Base-by-base conservation (phyloP, 2,329 filamentous ascomycete genomes). In the Diaporthe helianthi region DNA sequence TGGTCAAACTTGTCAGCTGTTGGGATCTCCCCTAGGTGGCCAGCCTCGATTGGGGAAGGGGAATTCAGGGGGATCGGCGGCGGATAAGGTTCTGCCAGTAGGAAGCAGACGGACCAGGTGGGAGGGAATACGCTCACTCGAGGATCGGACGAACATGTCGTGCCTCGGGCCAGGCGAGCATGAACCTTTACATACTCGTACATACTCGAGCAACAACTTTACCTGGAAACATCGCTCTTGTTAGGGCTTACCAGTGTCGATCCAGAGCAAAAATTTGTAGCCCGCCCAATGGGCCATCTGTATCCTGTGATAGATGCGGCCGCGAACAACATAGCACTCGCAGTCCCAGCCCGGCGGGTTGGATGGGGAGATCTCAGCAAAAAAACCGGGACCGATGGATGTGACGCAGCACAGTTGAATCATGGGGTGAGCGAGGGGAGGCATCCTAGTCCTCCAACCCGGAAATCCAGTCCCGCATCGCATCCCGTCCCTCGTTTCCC, bases 1-100 rank as follows among this genome's bases (percentile, higher is more conserved):
- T 33, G 41, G 41, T 47, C 29, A 49, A 17, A 41, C 41, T 47
- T 60, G 54, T 29, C 33, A n/a, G 58, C 58, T 63, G 58, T 63
- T 61, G 58, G 58, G 58, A 33, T 33, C 54, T n/a, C 54, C 54
- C 58, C 41, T 33, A 17, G 41, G 26, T 47, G 26, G 6, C 58
- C 58, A 63, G 58, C 44, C 58, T 63, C 24, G 44, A 49, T 63
- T 29, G 58, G 58, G 58, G 44, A 63, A 49, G 58, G 58, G 36
- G 58, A 24, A 49, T 49, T 49, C 58, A 63, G 58, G 58, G 58
- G 58, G 58, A 63, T 63, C 58, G 58, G 26, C 58, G 58, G 44
- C 44, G 58, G 58, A 63, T 63, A 63, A 63, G 58, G 58, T 63
- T 63, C 58, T 63, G 58, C 41, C 44, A 63, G 58, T 8, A n/a